Evolutionary conservation across 2,329 filamentous ascomycete genomes (phyloP).

Genomic region (Microsporum audouinii): DNA sequence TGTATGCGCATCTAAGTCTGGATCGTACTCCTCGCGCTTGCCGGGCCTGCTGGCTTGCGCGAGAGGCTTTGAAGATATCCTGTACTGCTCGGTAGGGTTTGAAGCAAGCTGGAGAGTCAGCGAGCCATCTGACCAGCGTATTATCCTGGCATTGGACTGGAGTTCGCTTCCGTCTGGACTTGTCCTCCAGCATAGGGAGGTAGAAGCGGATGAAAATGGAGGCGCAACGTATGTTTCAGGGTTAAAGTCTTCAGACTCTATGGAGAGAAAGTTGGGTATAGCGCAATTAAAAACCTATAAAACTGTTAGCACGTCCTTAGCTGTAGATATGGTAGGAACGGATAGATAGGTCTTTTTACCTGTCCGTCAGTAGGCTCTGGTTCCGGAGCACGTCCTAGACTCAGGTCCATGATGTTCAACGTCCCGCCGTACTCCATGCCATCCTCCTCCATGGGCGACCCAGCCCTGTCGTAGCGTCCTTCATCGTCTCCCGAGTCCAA

Average conservation of each 20-base stretch:
- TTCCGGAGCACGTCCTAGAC: slow-evolving; percentile 45
- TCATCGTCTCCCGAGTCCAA: slow-evolving; percentile 54
- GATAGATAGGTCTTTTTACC: slow-evolving; percentile 16
- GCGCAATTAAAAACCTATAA: slow-evolving; percentile 49
- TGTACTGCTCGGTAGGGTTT: slow-evolving; percentile 49
- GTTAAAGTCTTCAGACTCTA: slow-evolving; percentile 51
- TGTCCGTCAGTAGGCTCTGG: slow-evolving; percentile 40
- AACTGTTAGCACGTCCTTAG: not conserved
- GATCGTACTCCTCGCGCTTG: slow-evolving; percentile 41
- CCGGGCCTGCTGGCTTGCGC: slow-evolving; percentile 43
- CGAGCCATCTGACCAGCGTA: slow-evolving; percentile 57
- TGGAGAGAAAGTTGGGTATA: slow-evolving; percentile 50
- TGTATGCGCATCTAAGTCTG: slow-evolving; percentile 49
- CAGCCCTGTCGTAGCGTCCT: slow-evolving; percentile 43
- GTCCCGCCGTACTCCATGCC: slow-evolving; percentile 35
- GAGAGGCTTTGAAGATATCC: slow-evolving; percentile 47
- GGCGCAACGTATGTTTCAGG: slow-evolving; percentile 51
- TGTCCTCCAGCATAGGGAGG: slow-evolving; percentile 54
- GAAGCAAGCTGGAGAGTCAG: slow-evolving; percentile 55
- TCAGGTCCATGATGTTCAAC: slow-evolving; percentile 44
- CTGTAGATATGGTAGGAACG: no score
- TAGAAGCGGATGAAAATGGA: slow-evolving; percentile 52
- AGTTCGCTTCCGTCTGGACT: slow-evolving; percentile 48
- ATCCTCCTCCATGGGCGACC: slow-evolving; percentile 36
- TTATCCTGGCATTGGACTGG: slow-evolving; percentile 54